These are phyloP conservation scores for Fraxinus anomala DNA, from an alignment of 257 asterid species.

Conservation along the genomic window DNA sequence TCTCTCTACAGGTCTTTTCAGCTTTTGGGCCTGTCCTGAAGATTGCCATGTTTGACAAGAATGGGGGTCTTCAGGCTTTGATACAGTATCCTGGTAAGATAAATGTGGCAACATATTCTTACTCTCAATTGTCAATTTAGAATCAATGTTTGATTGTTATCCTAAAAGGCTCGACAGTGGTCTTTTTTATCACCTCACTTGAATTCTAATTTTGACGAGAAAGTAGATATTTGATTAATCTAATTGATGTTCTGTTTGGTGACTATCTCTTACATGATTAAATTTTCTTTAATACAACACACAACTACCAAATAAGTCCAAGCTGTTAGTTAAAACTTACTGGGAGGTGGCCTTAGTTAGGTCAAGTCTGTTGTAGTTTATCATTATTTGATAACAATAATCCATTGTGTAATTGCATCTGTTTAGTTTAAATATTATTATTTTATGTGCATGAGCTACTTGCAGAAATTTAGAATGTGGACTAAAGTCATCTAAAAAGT, in stretches of 20 bases:
- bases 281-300: background rate
- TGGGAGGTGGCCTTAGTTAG: background rate
- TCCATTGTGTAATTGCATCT: background rate
- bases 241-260: background rate
- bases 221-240: background rate
- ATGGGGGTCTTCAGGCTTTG: slow-evolving; percentile 90
- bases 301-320: background rate
- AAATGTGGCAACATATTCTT: slow-evolving; percentile 12
- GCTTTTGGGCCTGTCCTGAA: slow-evolving; percentile 81
- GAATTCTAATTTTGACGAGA: background rate
- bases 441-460: background rate
- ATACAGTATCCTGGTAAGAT: slow-evolving; percentile 82
- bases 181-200: background rate
- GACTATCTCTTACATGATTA: background rate
- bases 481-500: background rate
- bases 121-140: background rate
- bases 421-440: background rate
- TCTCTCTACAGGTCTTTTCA: slow-evolving; percentile 62
- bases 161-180: background rate
- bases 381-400: background rate
- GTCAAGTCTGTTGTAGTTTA: background rate
- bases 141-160: background rate
- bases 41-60: slow-evolving; percentile 93
- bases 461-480: background rate
- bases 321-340: background rate